Conservation (phyloP, 2,329 filamentous ascomycete species). For the Calonectria multiphialidica region DNA sequence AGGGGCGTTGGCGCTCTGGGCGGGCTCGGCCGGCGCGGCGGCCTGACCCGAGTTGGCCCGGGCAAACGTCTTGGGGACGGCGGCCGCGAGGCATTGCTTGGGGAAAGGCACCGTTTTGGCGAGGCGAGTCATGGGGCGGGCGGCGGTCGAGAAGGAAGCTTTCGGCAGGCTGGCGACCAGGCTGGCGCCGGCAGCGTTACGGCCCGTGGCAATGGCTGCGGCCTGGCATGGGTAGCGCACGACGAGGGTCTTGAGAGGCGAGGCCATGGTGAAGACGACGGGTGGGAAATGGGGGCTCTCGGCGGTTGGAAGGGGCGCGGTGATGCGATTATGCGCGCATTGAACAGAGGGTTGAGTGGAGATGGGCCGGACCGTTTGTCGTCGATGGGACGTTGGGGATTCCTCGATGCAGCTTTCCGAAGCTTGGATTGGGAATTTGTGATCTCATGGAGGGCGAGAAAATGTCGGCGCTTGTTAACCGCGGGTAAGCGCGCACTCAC, state of each 20-base stretch:
- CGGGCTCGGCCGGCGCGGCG: slow-evolving; percentile 21
- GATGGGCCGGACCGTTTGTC: slow-evolving; percentile 32
- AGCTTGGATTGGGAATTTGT: slow-evolving; percentile 38
- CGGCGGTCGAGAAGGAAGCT: slow-evolving; percentile 45
- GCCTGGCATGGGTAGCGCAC: slow-evolving; percentile 46
- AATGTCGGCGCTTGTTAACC: slow-evolving; percentile 40
- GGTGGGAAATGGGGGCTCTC: neutral
- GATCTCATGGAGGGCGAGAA: slow-evolving; percentile 42
- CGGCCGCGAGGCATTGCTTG: slow-evolving; percentile 33
- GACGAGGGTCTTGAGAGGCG: slow-evolving; percentile 48
- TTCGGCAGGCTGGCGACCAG: slow-evolving; percentile 42
- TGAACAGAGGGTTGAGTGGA: slow-evolving; percentile 29
- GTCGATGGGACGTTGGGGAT: slow-evolving; percentile 25
- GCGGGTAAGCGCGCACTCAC: slow-evolving; percentile 33
- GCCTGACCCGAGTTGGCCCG: slow-evolving; percentile 34
- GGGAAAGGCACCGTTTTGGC: slow-evolving; percentile 25
- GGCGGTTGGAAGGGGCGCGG: slow-evolving; percentile 5
- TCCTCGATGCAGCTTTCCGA: slow-evolving; percentile 31
- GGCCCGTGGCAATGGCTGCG: slow-evolving; percentile 34
- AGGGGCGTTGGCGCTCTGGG: slow-evolving; percentile 37
- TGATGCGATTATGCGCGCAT: slow-evolving; percentile 9
- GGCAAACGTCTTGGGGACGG: slow-evolving; percentile 32
- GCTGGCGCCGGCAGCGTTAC: slow-evolving; percentile 25
- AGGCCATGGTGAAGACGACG: slow-evolving; percentile 40
- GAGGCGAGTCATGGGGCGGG: slow-evolving; percentile 37